These are phyloP conservation scores for Citropsis articulata DNA, from an alignment of 345 rosid genomes.

Conservation along the genomic window DNA sequence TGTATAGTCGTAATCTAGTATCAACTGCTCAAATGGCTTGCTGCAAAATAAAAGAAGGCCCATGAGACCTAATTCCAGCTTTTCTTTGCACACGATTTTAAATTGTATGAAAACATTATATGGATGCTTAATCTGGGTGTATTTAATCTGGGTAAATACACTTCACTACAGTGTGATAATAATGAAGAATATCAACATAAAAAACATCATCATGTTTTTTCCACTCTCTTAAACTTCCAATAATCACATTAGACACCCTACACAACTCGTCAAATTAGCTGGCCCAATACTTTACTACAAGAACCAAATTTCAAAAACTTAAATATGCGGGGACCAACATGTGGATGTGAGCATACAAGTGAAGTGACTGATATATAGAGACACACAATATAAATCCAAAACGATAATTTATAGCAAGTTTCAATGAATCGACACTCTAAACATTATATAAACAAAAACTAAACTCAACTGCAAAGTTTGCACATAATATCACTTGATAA, in stretches of 20 bases:
- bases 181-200: not conserved
- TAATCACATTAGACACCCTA: not conserved
- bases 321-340: too few relatives aligned
- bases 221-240: not conserved
- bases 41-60: slow-evolving; percentile 45
- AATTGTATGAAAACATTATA: not conserved
- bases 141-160: not conserved
- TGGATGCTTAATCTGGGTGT: not conserved
- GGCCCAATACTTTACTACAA: not conserved
- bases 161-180: not conserved
- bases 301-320: not conserved
- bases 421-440: not conserved
- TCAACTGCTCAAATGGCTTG: slow-evolving; percentile 88
- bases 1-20: slow-evolving; percentile 95
- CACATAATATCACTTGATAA: not conserved
- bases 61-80: not conserved
- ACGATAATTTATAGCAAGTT: not conserved
- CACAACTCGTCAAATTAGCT: not conserved
- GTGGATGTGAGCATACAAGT: not conserved
- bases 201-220: not conserved
- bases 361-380: not conserved
- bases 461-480: not conserved
- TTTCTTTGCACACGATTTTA: not conserved
- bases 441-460: not conserved
- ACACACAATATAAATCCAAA: not conserved